Evolutionary conservation across 495 filamentous ascomycete species (phyloP).

Genomic region (Penicillium tannophilum): DNA sequence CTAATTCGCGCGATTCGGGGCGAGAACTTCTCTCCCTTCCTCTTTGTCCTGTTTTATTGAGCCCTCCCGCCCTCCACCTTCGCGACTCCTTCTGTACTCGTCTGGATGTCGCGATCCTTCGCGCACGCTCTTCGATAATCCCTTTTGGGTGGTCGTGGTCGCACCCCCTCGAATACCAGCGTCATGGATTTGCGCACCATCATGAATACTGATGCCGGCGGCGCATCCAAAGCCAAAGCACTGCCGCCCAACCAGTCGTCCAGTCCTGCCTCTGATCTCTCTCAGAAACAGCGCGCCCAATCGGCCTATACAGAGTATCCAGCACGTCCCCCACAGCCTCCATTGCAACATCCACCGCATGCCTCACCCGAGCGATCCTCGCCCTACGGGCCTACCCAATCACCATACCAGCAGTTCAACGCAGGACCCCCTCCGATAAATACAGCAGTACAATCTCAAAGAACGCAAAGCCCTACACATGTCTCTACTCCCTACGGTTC

Average conservation of each 20-base stretch:
- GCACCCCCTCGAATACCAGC: constrained; percentile 24
- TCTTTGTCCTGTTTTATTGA: constrained; percentile 26
- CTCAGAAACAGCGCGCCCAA: constrained; percentile 37
- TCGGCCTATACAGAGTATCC: constrained; percentile 33
- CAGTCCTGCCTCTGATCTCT: constrained; percentile 24
- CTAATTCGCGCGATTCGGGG: constrained; percentile 23
- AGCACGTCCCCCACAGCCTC: constrained; percentile 43
- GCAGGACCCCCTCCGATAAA: constrained; percentile 35
- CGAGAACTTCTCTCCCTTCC: constrained; percentile 32
- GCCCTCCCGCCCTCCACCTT: constrained; percentile 16
- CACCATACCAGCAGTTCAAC: constrained; percentile 49
- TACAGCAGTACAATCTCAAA: constrained; percentile 35
- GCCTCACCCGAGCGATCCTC: constrained; percentile 45
- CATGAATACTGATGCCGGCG: constrained; percentile 52
- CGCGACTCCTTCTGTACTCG: constrained; percentile 13
- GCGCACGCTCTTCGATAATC: constrained; percentile 20
- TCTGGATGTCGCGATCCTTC: constrained; percentile 28
- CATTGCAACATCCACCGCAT: constrained; percentile 43
- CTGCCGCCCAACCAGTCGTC: constrained; percentile 31
- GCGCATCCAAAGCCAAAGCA: constrained; percentile 29
- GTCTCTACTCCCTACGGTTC: constrained; percentile 38
- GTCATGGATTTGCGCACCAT: constrained; percentile 58
- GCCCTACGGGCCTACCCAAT: constrained; percentile 44
- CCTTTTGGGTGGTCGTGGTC: constrained; percentile 27
- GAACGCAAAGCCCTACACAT: constrained; percentile 39